Evolutionary conservation across 495 filamentous ascomycete genomes (phyloP), one percentile per base, ranked within the genome.

Genomic region (Penicillium daleae): DNA sequence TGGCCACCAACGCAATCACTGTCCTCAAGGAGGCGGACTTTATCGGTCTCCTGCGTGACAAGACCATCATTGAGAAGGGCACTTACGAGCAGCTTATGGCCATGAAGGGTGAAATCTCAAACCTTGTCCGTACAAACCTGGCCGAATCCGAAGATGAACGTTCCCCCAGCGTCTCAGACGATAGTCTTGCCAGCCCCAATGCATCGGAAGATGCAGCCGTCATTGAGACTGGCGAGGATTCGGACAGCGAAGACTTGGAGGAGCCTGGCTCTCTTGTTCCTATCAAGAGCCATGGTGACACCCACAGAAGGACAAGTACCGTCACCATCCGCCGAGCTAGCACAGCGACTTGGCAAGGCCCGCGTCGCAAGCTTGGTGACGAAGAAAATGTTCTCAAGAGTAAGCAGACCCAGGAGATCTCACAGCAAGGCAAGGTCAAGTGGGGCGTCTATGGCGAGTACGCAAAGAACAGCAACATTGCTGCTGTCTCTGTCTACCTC

Each of bases 1-100:
- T 99, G 53, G 96, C 95, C 22, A 98, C 96, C 6, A 99, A 99
- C 70, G 92, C 96, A 0, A 97, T 98, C 66, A 89, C 95, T 10
- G 91, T 99, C 22, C 80, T 99, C 51, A 85, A 88, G 67, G 91
- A 97, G 71, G 87, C 91, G 0, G 89, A 97, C 72, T 93, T 87
- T 68, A 92, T 99, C 65, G 89, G 84, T 35, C 76, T 98, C 52
- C 73, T 99, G 49, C 87, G 90, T 60, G 90, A 96, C 56, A 92
- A 93, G 55, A 88, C 87, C 48, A 87, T 98, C 50, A 80, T 90
- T 44, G 95, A 99, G 73, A 87, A 86, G 66, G 95, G 95, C 3
- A 93, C 92, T 1, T 99, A 93, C 67, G 86, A 90, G 55, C 91
- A 97, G 69, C 80, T 97, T 27, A 85, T 97, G 78, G 92, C 94